Conservation (phyloP, 2,329 filamentous ascomycete species). For the Claviceps africana region DNA sequence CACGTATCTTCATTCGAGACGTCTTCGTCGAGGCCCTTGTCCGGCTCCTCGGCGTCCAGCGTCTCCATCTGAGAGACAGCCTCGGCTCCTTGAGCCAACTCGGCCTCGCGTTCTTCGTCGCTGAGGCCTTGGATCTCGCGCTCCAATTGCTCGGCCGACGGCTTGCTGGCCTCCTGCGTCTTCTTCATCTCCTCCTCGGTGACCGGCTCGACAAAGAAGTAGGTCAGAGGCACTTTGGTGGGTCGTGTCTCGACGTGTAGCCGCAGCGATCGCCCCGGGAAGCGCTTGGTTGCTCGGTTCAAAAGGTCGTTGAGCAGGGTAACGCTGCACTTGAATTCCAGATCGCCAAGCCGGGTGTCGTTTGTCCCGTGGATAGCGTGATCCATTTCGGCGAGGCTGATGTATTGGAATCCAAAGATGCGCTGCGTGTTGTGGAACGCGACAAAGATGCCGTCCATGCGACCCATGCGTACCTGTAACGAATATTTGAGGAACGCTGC, state of each 20-base stretch:
- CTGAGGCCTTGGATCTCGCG: conserved; percentile 41
- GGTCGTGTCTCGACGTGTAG: conserved; percentile 68
- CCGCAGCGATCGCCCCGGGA: conserved; percentile 62
- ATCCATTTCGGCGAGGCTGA: conserved; percentile 79
- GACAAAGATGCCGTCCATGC: conserved; percentile 97
- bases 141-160: conserved; percentile 56
- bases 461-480: conserved; percentile 86
- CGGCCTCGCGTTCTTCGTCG: conserved; percentile 16
- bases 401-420: conserved; percentile 96
- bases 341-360: conserved; percentile 55
- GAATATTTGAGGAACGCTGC: conserved; percentile 94
- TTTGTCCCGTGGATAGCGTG: conserved; percentile 67
- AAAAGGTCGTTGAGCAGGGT: conserved; percentile 66
- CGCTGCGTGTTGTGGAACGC: conserved; percentile 90
- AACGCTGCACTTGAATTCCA: conserved; percentile 75
- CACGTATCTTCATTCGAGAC: conserved; percentile 28
- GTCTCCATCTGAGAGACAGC: conserved; percentile 9
- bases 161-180: conserved; percentile 57
- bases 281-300: conserved; percentile 58
- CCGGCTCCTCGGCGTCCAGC: conserved; percentile 11
- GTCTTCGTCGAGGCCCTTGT: conserved; percentile 9
- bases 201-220: conserved; percentile 81
- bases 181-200: conserved; percentile 53
- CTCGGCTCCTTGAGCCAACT: conserved; percentile 8
- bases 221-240: conserved; percentile 53